Conservation (phyloP, 495 filamentous ascomycete species). For the Chaetomium cochliodes region DNA sequence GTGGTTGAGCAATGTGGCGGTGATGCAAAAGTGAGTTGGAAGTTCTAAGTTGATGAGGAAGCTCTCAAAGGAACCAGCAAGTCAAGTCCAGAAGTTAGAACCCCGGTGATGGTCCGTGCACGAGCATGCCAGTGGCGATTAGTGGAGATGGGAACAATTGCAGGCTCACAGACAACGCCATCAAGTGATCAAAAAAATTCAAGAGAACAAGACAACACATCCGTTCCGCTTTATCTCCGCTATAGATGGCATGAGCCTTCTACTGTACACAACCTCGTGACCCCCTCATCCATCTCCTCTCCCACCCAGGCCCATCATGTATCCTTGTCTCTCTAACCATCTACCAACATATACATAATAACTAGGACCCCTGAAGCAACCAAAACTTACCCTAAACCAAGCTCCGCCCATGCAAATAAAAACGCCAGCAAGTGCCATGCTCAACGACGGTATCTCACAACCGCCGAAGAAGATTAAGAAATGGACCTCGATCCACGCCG, state of each 20-base stretch:
- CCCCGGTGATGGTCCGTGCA: neutral
- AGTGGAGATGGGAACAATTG: neutral
- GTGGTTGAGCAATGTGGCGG: neutral
- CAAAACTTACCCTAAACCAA: conserved; percentile 4
- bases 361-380: neutral
- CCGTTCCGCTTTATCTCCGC: neutral
- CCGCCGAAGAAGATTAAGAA: neutral
- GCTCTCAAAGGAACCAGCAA: neutral
- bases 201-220: neutral
- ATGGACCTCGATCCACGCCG: neutral
- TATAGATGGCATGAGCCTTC: neutral
- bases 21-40: neutral
- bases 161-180: neutral
- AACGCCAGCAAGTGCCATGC: conserved; percentile 16
- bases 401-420: conserved; percentile 2
- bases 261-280: neutral
- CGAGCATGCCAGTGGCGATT: neutral
- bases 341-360: neutral
- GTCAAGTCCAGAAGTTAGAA: neutral
- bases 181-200: neutral
- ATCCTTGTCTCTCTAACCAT: neutral
- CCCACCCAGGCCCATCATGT: neutral
- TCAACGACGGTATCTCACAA: conserved; percentile 14
- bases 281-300: neutral
- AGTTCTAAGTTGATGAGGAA: neutral